A percentile compares a stretch with the other conserved stretches of the same genome.
Conservation (phyloP, 2,329 filamentous ascomycete genomes). For the Colletotrichum aenigma region DNA sequence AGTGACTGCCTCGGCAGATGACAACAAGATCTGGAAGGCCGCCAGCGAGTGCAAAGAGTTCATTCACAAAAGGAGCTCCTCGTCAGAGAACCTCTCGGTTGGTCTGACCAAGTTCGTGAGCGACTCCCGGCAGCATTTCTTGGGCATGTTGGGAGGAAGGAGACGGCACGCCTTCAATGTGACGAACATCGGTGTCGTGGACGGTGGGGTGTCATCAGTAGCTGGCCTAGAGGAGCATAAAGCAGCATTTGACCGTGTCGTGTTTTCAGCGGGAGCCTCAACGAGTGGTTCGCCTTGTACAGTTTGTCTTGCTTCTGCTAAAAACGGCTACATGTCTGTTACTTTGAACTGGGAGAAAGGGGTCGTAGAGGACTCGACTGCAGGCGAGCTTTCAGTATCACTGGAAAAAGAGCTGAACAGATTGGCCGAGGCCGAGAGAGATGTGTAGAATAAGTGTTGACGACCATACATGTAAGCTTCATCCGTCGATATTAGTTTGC, state of each 20-base stretch:
- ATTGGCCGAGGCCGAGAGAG: neutral
- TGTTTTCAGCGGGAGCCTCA: neutral
- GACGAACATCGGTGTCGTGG: neutral
- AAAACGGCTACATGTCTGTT: neutral
- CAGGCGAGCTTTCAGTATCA: neutral
- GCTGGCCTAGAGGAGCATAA: neutral
- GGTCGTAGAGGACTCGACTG: neutral
- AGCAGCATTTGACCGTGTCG: neutral
- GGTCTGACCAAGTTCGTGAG: neutral
- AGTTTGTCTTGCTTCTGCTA: neutral
- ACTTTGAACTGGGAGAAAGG: neutral
- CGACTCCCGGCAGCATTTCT: neutral
- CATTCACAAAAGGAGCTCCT: neutral
- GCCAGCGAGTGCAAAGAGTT: neutral
- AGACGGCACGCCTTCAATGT: neutral
- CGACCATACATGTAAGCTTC: neutral
- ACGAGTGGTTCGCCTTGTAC: neutral
- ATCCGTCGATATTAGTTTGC: neutral
- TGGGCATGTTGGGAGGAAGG: neutral
- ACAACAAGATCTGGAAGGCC: neutral
- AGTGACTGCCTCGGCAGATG: neutral
- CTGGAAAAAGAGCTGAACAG: neutral
- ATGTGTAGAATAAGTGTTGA: neutral
- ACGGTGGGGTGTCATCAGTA: neutral
- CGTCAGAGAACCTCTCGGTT: neutral